Percentiles rank a stretch among this genome's conserved stretches.
phyloP scores from a whole-genome alignment of 371 early-diverging fungal genomes.

The Scutellospora calospora region DNA sequence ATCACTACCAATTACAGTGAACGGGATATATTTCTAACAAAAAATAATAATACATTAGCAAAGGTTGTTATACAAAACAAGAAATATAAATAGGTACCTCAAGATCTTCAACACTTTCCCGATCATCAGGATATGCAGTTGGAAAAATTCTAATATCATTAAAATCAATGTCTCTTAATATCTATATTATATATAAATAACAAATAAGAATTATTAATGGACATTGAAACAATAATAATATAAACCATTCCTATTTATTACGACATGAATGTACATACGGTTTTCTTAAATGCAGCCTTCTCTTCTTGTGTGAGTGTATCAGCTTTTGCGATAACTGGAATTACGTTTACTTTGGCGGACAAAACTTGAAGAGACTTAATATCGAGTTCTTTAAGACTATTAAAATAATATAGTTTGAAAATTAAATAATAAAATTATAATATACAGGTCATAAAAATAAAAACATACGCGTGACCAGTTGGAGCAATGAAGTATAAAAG shows the following conservation, averaged over 20 bases:
- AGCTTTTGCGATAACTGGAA: constrained; percentile 85
- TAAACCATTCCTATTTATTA: background rate
- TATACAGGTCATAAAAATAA: constrained; percentile 63
- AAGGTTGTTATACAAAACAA: background rate
- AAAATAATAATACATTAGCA: background rate
- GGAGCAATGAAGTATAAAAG: constrained; percentile 95
- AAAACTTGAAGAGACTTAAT: constrained; percentile 86
- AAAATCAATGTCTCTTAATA: constrained; percentile 76
- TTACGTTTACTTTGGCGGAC: constrained; percentile 86
- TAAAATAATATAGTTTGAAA: constrained; percentile 5
- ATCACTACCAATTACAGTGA: constrained; percentile 93
- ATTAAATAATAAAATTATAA: constrained; percentile 55
- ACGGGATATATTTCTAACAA: constrained; percentile 82
- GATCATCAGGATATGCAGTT: constrained; percentile 60
- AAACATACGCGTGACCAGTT: constrained; percentile 85
- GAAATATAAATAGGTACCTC: constrained; percentile 57
- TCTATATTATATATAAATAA: constrained; percentile 47
- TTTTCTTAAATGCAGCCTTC: constrained; percentile 70
- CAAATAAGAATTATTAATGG: background rate
- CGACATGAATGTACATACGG: constrained; percentile 53
- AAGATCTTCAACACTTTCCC: constrained; percentile 77
- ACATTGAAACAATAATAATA: background rate
- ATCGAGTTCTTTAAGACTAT: constrained; percentile 88
- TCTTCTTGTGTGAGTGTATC: constrained; percentile 76
- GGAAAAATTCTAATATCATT: constrained; percentile 81